Evolutionary conservation across 257 asterid species (phyloP), one percentile per base, ranked within the genome.

Genomic region (Fraxinus americana): DNA sequence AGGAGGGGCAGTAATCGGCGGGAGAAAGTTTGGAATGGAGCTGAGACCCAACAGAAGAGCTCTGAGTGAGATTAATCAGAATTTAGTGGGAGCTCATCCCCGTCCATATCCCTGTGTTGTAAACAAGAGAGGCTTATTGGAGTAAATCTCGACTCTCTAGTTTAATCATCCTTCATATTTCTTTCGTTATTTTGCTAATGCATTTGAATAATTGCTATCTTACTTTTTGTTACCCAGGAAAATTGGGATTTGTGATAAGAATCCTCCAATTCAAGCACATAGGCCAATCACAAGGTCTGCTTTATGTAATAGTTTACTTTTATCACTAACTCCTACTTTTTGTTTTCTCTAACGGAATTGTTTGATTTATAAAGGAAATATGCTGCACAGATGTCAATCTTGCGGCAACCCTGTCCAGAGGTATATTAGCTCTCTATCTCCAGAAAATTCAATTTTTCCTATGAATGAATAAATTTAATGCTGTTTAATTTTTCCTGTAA

Each of bases 271-370:
- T 35, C 92, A 82, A 73, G 78, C 85, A 17, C 86, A 92, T 70
- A 84, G 97, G 77, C 98, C 98, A 63, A 79, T 89, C 82, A 92
- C 97, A 67, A 92, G 98, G 96, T 88, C 36, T 70, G 70, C 66
- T 78, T 71, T 71, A 66, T 77, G 41, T 73, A 78, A 70, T 63
- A 35, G 12, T 66, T 41, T 57, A 2, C 68, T 14, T 45, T 11
- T 13, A 4, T 43, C 34, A 2, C 19, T 12, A 32, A 19, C 74
- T 50, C 1, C 7, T 50, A 57, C 34, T 19, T 52, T 73, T 1
- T 52, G 23, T 30, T 21, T 75, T 81, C 77, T 35, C 85, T 83
- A 81, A 81, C 70, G 63, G 16, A 61, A 30, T 71, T 32, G 35
- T 75, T 43, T 72, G 7, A 30, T 80, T 77, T 30, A 52, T 81